phyloP scores from a whole-genome alignment of 495 filamentous ascomycete genomes.

The Talaromyces borbonicus region DNA sequence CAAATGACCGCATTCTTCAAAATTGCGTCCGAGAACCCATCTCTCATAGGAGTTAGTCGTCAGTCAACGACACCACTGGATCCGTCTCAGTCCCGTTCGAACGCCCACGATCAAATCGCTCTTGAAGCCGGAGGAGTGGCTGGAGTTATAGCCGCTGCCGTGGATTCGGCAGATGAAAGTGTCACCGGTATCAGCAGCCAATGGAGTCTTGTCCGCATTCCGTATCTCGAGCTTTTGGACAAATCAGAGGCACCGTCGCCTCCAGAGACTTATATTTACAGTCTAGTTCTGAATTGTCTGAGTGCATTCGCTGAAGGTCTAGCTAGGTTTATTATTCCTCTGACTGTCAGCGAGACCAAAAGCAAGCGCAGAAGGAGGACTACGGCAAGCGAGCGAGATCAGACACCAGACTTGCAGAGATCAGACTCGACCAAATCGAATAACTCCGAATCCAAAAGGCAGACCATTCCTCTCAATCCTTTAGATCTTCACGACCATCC shows the following conservation, averaged over 20 bases:
- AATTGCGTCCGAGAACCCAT: slow-evolving; percentile 80
- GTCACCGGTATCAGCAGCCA: slow-evolving; percentile 70
- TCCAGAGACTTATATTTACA: slow-evolving; percentile 91
- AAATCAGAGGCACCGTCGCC: slow-evolving; percentile 75
- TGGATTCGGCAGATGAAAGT: slow-evolving; percentile 52
- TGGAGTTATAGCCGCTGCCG: slow-evolving; percentile 73
- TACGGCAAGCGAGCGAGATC: slow-evolving; percentile 22
- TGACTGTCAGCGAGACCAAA: slow-evolving; percentile 61
- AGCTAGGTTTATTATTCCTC: slow-evolving; percentile 82
- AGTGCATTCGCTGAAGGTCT: slow-evolving; percentile 81
- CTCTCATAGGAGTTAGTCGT: slow-evolving; percentile 74
- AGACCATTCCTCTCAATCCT: slow-evolving; percentile 71
- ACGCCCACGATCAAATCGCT: slow-evolving; percentile 66
- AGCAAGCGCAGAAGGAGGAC: slow-evolving; percentile 43
- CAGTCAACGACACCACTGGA: slow-evolving; percentile 68
- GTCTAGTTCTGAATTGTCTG: slow-evolving; percentile 78
- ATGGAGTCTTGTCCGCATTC: slow-evolving; percentile 80
- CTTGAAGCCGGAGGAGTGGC: slow-evolving; percentile 80
- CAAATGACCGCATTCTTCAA: slow-evolving; percentile 77
- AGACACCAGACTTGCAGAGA: slow-evolving; percentile 32
- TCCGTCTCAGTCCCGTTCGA: slow-evolving; percentile 30
- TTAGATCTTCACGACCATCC: slow-evolving; percentile 61
- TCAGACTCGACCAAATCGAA: slow-evolving; percentile 21
- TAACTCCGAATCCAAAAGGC: slow-evolving; percentile 40
- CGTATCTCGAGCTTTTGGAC: slow-evolving; percentile 90